Conservation (phyloP, 768 basidiomycete genomes). For the Trametes gibbosa region DNA sequence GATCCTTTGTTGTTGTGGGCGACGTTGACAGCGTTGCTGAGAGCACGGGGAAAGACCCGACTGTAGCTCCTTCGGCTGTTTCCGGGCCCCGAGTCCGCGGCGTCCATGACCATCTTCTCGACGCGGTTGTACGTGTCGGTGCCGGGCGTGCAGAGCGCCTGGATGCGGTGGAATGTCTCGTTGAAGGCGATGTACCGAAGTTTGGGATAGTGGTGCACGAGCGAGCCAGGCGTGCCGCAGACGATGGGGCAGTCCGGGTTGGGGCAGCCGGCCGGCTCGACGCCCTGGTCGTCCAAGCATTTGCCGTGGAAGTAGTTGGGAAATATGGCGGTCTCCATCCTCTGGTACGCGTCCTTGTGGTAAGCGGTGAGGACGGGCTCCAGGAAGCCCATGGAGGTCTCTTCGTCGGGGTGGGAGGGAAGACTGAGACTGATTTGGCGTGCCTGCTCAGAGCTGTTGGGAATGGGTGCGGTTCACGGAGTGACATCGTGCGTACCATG, state of each 20-base stretch:
- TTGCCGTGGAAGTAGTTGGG: slow-evolving; percentile 75
- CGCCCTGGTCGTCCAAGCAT: slow-evolving; percentile 51
- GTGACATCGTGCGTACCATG: slow-evolving; percentile 39
- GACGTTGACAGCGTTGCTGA: slow-evolving; percentile 1
- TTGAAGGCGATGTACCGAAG: slow-evolving; percentile 51
- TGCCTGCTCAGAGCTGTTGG: slow-evolving; percentile 31
- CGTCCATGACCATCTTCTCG: slow-evolving; percentile 40
- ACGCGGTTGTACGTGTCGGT: slow-evolving; percentile 43
- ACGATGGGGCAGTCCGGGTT: slow-evolving; percentile 77
- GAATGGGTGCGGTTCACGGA: slow-evolving; percentile 8
- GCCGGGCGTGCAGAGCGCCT: slow-evolving; percentile 35
- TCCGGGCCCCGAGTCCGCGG: slow-evolving; percentile 23
- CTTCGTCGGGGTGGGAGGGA: slow-evolving; percentile 26
- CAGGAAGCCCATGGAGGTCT: slow-evolving; percentile 35
- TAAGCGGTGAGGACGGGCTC: slow-evolving; percentile 48
- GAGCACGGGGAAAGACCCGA: slow-evolving; percentile 11
- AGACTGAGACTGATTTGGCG: slow-evolving; percentile 37
- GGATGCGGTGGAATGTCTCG: slow-evolving; percentile 36
- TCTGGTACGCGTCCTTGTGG: slow-evolving; percentile 39
- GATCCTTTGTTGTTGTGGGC: slow-evolving; percentile 6
- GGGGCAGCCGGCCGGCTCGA: slow-evolving; percentile 68
- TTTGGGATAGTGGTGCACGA: slow-evolving; percentile 62
- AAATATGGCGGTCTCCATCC: slow-evolving; percentile 59
- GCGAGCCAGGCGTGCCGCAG: slow-evolving; percentile 79
- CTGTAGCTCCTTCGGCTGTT: slow-evolving; percentile 15